phyloP scores from a whole-genome alignment of 2,329 filamentous ascomycete genomes.

The Pseudogymnoascus sp. region DNA sequence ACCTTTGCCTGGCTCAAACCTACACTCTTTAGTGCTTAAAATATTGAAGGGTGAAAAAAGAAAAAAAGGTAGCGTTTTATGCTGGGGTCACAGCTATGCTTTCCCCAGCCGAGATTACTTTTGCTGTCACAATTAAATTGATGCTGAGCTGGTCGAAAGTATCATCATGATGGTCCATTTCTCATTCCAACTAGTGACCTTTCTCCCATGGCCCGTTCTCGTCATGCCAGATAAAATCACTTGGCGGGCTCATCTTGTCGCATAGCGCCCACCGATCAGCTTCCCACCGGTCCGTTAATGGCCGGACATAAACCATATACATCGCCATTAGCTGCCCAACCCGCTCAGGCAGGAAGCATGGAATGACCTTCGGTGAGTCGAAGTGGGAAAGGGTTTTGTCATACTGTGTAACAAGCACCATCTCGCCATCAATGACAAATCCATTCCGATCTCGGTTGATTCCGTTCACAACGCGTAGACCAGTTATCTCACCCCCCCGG shows the following conservation, averaged over 20 bases:
- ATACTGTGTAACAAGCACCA: not conserved
- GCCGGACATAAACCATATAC: conserved; percentile 9
- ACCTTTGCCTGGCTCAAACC: too few relatives aligned
- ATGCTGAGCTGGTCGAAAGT: too few relatives aligned
- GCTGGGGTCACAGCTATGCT: too few relatives aligned
- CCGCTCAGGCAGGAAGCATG: conserved; percentile 4
- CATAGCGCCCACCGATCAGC: not conserved
- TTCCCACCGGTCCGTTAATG: not conserved
- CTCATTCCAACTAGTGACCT: too few relatives aligned
- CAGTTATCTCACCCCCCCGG: too few relatives aligned
- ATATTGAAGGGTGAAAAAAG: too few relatives aligned
- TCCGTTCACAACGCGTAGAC: not conserved
- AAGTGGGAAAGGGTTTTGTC: not conserved
- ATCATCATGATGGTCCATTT: too few relatives aligned
- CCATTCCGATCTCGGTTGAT: not conserved
- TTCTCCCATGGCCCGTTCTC: not conserved
- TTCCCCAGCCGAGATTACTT: too few relatives aligned
- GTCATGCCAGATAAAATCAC: conserved; percentile 2
- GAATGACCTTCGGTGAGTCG: not conserved
- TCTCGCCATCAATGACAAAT: not conserved
- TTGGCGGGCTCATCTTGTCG: not conserved
- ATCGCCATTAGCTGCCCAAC: not conserved
- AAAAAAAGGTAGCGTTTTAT: too few relatives aligned
- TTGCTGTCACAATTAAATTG: too few relatives aligned
- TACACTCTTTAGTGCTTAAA: too few relatives aligned